Base-by-base conservation (phyloP, 1,284 basidiomycete genomes). In the Tetrapyrgos nigripes region DNA sequence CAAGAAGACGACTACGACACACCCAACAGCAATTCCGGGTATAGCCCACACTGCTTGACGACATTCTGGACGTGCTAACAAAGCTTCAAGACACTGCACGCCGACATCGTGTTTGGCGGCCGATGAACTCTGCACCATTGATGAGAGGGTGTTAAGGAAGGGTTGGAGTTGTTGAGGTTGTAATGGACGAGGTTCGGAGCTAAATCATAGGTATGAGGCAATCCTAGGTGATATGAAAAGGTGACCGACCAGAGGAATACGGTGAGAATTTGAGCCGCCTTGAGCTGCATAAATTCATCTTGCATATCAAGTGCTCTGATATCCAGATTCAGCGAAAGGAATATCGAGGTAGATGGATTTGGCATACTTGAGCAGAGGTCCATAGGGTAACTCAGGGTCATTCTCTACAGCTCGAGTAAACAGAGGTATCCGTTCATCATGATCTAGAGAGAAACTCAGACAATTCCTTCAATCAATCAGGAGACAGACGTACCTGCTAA, bases 211-310 rank as follows among this genome's bases (percentile, higher is more conserved):
- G 14, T 19, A 55, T 43, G 17, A 29, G 10, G 11, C 24, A 31
- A 19, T 23, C 27, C 40, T 29, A 31, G 46, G 33, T 43, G 55
- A 45, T 46, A 61, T 45, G 48, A 47, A 19, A 51, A 27, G 10
- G n/a, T n/a, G 19, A 66, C 80, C 53, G 58, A 88, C 86, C 91
- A 88, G 53, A 98, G 83, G 26, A 98, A 83, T 21, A 96, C 83
- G 1, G 95, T 94, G 49, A 98, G 79, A 66, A 98, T 92, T 68
- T 97, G 92, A 0, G 93, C 84, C 24, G 92, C 84, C 71, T 96
- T 97, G 61, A 98, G 82, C 67, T 96, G 93, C 27, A 94, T 89
- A 66, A 97, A 98, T 71, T 97, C 94, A 71, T 99, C 97, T 65
- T 91, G 89, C 35, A 92, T 88, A 40, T 94, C 91, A 49, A 98